Conservation (phyloP, 2,329 filamentous ascomycete genomes). For the Aurifilum marmelostoma region DNA sequence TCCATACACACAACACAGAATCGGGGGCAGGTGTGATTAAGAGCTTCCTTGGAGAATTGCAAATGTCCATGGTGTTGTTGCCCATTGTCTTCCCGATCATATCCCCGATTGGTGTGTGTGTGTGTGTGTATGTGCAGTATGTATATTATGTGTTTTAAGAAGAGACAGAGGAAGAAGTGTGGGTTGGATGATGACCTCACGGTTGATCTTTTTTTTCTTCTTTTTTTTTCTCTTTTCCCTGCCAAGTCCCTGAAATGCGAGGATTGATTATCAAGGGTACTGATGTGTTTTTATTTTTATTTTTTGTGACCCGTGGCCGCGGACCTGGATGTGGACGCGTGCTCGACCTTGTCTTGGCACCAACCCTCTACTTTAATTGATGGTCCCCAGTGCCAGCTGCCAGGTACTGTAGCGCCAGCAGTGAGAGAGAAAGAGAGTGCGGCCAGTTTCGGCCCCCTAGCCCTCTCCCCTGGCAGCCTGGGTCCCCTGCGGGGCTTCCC, state of each 20-base stretch:
- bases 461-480: background rate
- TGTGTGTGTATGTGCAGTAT: background rate
- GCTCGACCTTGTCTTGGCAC: background rate
- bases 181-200: background rate
- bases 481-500: slow-evolving; percentile 7
- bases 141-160: background rate
- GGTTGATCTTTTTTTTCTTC: too few relatives aligned
- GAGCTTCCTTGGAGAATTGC: background rate
- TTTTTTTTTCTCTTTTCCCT: too few relatives aligned
- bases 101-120: slow-evolving; percentile 1
- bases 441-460: background rate
- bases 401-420: too few relatives aligned
- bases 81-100: background rate
- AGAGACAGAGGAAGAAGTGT: background rate
- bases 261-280: background rate
- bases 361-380: background rate
- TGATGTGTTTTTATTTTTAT: background rate
- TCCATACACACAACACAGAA: background rate
- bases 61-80: background rate
- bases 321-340: background rate
- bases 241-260: background rate
- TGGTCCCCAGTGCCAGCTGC: background rate
- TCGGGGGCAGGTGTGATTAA: slow-evolving; percentile 8
- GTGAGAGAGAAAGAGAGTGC: too few relatives aligned
- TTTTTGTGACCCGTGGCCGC: background rate